phyloP scores from a whole-genome alignment of 2,329 filamentous ascomycete species.

The Lasiodiplodia sp. region DNA sequence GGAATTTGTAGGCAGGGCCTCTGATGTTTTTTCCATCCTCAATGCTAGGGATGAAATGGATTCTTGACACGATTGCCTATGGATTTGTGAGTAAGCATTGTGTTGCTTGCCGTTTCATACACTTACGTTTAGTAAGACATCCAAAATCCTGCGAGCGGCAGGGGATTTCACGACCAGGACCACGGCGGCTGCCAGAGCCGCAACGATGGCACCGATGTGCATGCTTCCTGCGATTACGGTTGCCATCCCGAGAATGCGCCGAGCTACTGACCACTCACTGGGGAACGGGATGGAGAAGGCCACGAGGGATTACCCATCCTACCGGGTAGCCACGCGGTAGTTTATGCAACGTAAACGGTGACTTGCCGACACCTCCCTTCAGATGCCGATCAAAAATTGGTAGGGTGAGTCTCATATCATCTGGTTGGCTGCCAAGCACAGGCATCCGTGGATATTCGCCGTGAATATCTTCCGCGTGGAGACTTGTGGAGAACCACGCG shows the following conservation, averaged over 20 bases:
- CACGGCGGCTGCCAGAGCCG: background rate
- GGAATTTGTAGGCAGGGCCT: conserved; percentile 22
- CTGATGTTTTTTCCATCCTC: conserved; percentile 20
- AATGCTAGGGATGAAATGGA: background rate
- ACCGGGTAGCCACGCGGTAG: background rate
- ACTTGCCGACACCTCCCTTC: too few relatives aligned
- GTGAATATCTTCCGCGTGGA: background rate
- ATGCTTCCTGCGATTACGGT: background rate
- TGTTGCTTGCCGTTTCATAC: background rate
- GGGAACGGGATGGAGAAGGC: background rate
- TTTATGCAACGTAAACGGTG: background rate
- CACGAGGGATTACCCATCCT: background rate
- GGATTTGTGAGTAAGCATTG: background rate
- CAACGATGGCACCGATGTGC: background rate
- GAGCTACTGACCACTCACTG: background rate
- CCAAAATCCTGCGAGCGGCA: background rate
- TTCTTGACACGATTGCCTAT: background rate
- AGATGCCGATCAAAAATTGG: too few relatives aligned
- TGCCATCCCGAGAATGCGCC: background rate
- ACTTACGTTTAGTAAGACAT: conserved; percentile 1
- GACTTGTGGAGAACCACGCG: background rate
- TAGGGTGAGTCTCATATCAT: background rate
- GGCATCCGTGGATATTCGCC: conserved; percentile 9
- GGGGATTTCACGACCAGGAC: background rate
- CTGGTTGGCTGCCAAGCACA: background rate